These are phyloP conservation scores for Ambrosiella xylebori DNA, from an alignment of 2,329 filamentous ascomycete species.

Conservation along the genomic window DNA sequence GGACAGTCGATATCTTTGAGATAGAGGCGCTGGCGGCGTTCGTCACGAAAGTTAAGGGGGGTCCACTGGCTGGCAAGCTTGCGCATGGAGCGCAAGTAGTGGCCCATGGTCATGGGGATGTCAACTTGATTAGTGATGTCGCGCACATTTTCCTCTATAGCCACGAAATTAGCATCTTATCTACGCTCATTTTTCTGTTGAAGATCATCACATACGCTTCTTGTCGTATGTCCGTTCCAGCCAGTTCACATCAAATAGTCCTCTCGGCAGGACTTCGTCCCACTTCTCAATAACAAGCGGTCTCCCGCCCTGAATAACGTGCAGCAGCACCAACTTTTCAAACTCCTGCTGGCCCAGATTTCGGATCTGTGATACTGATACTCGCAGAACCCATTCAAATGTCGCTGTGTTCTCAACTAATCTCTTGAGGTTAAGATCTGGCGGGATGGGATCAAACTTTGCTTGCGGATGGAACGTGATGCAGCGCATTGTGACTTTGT, in stretches of 20 bases:
- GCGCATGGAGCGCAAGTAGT: conserved; percentile 79
- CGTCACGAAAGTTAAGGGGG: conserved; percentile 57
- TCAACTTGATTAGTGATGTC: conserved; percentile 58
- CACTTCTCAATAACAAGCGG: conserved; percentile 86
- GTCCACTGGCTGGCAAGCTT: conserved; percentile 72
- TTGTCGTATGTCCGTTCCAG: conserved; percentile 60
- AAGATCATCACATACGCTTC: conserved; percentile 40
- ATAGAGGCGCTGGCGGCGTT: conserved; percentile 72
- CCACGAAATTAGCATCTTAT: background rate
- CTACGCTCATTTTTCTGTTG: background rate
- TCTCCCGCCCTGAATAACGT: conserved; percentile 71
- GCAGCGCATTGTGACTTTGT: background rate
- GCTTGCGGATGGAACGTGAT: conserved; percentile 54
- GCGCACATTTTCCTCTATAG: conserved; percentile 61
- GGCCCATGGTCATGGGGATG: conserved; percentile 70
- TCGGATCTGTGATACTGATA: conserved; percentile 63
- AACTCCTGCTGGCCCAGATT: conserved; percentile 62
- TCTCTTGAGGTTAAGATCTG: conserved; percentile 58
- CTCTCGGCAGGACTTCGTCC: conserved; percentile 54
- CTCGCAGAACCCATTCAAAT: conserved; percentile 71
- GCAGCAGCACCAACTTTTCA: conserved; percentile 65
- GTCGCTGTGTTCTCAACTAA: conserved; percentile 67
- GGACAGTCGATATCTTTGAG: conserved; percentile 96
- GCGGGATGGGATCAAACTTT: conserved; percentile 80
- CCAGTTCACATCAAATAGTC: conserved; percentile 69